phyloP scores from a whole-genome alignment of 306 rosid species.

The Luffa aegyptiaca region DNA sequence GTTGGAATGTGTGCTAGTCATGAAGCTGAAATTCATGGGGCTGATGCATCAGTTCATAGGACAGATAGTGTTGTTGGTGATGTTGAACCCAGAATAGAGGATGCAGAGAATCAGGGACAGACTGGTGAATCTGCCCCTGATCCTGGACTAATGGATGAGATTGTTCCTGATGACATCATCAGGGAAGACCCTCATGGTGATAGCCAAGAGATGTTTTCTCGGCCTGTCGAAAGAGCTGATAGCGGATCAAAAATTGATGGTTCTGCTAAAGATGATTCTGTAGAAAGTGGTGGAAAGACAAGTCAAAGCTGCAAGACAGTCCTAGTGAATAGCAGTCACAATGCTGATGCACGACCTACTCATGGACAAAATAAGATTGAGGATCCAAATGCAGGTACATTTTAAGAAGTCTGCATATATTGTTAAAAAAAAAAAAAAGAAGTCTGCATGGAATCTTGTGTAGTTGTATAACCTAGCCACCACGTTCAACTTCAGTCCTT shows the following conservation, averaged over 20 bases:
- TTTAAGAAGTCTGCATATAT: slow-evolving; percentile 35
- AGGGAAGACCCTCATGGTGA: slow-evolving; percentile 89
- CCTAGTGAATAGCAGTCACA: slow-evolving; percentile 44
- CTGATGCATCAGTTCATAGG: slow-evolving; percentile 87
- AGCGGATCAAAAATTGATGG: slow-evolving; percentile 95
- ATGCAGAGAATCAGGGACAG: slow-evolving; percentile 92
- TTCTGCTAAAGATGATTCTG: slow-evolving; percentile 90
- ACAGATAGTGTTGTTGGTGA: slow-evolving; percentile 93
- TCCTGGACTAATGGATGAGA: slow-evolving; percentile 94
- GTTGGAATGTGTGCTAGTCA: slow-evolving; percentile 99
- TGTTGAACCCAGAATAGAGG: slow-evolving; percentile 81
- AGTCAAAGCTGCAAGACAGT: slow-evolving; percentile 60
- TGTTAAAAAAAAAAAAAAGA: neutral
- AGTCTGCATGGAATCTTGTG: slow-evolving; percentile 21
- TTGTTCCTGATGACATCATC: slow-evolving; percentile 68
- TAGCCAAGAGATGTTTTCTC: slow-evolving; percentile 93
- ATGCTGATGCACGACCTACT: slow-evolving; percentile 52
- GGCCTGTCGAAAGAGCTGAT: slow-evolving; percentile 80
- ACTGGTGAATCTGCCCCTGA: slow-evolving; percentile 90
- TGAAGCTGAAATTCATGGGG: slow-evolving; percentile 97
- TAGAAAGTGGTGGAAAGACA: slow-evolving; percentile 90
- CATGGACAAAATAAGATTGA: slow-evolving; percentile 49
- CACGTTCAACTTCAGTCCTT: slow-evolving; percentile 10
- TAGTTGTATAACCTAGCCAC: neutral
- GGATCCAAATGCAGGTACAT: slow-evolving; percentile 64